Evolutionary conservation across 768 basidiomycete genomes (phyloP).

Genomic region (Tubosaeta sp.): DNA sequence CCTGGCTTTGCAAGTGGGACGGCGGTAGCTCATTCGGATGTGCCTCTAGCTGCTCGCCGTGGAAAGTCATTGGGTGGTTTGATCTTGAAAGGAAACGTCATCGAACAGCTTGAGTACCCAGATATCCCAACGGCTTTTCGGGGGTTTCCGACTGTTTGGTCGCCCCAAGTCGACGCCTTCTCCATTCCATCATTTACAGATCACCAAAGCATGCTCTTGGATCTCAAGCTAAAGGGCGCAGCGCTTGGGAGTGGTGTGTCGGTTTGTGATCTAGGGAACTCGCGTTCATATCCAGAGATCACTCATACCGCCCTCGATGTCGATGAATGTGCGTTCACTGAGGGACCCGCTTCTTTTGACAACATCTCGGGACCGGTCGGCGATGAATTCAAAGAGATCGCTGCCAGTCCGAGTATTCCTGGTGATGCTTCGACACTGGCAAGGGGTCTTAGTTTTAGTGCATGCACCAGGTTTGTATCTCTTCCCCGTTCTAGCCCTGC

Average conservation of each 20-base stretch:
- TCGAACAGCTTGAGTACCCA: slow-evolving; percentile 32
- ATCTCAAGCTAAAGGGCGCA: slow-evolving; percentile 32
- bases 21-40: slow-evolving; percentile 6
- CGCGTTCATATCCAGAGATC: background rate
- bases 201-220: slow-evolving; percentile 34
- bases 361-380: slow-evolving; percentile 10
- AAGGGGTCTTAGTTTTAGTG: background rate
- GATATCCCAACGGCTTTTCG: slow-evolving; percentile 42
- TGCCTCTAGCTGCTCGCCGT: slow-evolving; percentile 37
- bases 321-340: slow-evolving; percentile 37
- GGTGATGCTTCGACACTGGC: slow-evolving; percentile 9
- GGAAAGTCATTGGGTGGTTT: slow-evolving; percentile 33
- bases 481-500: background rate
- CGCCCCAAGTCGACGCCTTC: slow-evolving; percentile 25
- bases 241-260: slow-evolving; percentile 17
- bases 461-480: background rate
- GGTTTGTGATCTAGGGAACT: slow-evolving; percentile 8
- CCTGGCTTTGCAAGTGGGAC: background rate
- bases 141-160: slow-evolving; percentile 32
- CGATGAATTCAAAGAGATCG: slow-evolving; percentile 1
- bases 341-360: slow-evolving; percentile 26
- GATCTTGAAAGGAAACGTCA: slow-evolving; percentile 16
- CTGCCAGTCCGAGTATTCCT: slow-evolving; percentile 10
- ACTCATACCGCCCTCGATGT: slow-evolving; percentile 14
- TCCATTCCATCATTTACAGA: slow-evolving; percentile 22